A percentile compares a stretch with the other conserved stretches of the same genome.
These are phyloP conservation scores for Serendipita vermifera DNA, from an alignment of 768 basidiomycete genomes.

Conservation along the genomic window DNA sequence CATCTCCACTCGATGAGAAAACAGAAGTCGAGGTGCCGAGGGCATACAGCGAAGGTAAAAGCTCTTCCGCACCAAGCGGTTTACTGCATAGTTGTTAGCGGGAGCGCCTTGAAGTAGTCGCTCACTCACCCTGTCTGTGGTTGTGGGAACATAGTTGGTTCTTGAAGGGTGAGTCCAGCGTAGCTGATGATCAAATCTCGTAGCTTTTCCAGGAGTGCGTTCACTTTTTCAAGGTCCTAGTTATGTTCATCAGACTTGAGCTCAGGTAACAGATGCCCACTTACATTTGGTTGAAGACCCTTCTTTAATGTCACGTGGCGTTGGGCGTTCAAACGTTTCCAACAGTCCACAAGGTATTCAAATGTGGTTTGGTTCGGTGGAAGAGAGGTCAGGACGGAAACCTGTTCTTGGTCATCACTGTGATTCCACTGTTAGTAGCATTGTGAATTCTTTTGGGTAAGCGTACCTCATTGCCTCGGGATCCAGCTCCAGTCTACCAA, in stretches of 20 bases:
- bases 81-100: conserved; percentile 32
- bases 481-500: conserved; percentile 71
- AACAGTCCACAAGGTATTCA: conserved; percentile 81
- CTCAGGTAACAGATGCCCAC: not conserved
- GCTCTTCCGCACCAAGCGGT: conserved; percentile 61
- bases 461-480: conserved; percentile 58
- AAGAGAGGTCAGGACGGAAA: conserved; percentile 60
- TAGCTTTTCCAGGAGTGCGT: conserved; percentile 54
- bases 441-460: not conserved
- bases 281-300: conserved; percentile 34
- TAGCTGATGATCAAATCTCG: conserved; percentile 81
- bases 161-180: conserved; percentile 76
- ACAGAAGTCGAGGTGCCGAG: conserved; percentile 58
- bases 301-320: conserved; percentile 40
- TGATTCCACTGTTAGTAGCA: conserved; percentile 11
- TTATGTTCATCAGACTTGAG: not conserved
- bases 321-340: conserved; percentile 68
- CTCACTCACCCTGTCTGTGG: conserved; percentile 48
- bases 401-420: conserved; percentile 65
- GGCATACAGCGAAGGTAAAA: conserved; percentile 69
- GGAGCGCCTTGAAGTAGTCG: too few relatives aligned
- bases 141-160: conserved; percentile 91
- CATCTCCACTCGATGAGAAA: conserved; percentile 33
- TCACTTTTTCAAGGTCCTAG: conserved; percentile 46
- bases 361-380: conserved; percentile 69